Conservation (phyloP, 2,329 filamentous ascomycete species). For the Colletotrichum sp. region DNA sequence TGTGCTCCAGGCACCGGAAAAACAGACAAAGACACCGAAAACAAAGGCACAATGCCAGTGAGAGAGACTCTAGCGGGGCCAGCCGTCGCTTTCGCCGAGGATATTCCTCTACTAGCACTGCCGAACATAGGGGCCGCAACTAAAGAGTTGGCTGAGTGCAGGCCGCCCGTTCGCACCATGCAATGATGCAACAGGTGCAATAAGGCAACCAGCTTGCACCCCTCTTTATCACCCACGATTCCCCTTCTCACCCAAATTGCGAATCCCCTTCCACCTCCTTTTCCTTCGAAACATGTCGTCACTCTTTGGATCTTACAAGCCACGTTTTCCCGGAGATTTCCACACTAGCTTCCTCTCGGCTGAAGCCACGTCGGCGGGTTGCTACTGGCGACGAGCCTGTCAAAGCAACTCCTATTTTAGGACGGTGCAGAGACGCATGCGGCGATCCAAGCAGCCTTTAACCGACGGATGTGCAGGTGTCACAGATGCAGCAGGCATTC, state of each 20-base stretch:
- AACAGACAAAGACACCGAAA: neutral
- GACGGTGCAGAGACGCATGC: neutral
- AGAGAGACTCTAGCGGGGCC: neutral
- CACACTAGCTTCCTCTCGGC: neutral
- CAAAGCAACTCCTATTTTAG: neutral
- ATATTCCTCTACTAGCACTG: neutral
- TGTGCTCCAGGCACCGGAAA: neutral
- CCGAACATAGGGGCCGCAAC: neutral
- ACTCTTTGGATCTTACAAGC: neutral
- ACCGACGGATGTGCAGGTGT: neutral
- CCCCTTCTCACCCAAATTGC: neutral
- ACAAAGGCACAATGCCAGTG: neutral
- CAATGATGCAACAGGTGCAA: too few species aligned
- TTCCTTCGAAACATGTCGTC: neutral
- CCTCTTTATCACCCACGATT: neutral
- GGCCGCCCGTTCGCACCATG: neutral
- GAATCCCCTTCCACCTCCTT: neutral
- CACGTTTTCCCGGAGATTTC: neutral
- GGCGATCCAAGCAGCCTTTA: neutral
- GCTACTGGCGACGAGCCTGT: neutral
- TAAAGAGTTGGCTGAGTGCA: neutral
- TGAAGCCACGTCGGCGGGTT: neutral
- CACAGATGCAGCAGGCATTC: neutral
- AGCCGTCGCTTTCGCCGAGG: neutral
- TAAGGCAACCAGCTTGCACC: neutral